A percentile compares a stretch with the other conserved stretches of the same genome.
phyloP scores from a whole-genome alignment of 2,329 filamentous ascomycete genomes.

The Drechslerella coelobrocha region DNA sequence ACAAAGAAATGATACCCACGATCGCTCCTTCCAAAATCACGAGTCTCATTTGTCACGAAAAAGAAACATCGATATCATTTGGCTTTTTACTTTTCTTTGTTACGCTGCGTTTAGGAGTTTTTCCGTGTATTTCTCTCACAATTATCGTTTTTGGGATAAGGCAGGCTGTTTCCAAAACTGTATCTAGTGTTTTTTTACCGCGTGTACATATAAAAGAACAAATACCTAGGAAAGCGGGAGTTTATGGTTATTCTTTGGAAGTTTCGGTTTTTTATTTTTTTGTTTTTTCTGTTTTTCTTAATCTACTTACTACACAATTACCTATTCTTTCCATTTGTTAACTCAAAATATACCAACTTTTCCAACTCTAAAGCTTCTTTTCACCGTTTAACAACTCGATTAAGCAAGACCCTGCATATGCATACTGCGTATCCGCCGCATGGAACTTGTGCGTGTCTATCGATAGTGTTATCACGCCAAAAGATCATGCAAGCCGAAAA shows the following conservation, averaged over 20 bases:
- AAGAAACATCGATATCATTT: slow-evolving; percentile 34
- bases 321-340: slow-evolving; percentile 36
- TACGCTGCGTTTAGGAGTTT: background rate
- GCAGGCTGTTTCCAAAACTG: slow-evolving; percentile 1
- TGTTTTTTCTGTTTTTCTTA: background rate
- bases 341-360: slow-evolving; percentile 5
- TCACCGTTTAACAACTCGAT: background rate
- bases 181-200: background rate
- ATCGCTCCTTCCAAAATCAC: slow-evolving; percentile 36
- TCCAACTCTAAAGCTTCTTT: background rate
- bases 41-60: slow-evolving; percentile 48
- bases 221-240: slow-evolving; percentile 43
- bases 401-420: slow-evolving; percentile 12
- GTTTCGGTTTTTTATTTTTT: slow-evolving; percentile 10
- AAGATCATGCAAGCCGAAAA: background rate
- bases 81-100: slow-evolving; percentile 10
- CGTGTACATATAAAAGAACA: slow-evolving; percentile 49
- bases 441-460: slow-evolving; percentile 14
- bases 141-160: slow-evolving; percentile 3
- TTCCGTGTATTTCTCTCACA: background rate
- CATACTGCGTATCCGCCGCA: slow-evolving; percentile 24
- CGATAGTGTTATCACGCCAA: slow-evolving; percentile 7
- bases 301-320: slow-evolving; percentile 13
- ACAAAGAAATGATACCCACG: slow-evolving; percentile 36
- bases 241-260: too few relatives aligned